These are phyloP conservation scores for Apophysomyces ossiformis DNA, from an alignment of 371 early-diverging fungal genomes.

Conservation along the genomic window DNA sequence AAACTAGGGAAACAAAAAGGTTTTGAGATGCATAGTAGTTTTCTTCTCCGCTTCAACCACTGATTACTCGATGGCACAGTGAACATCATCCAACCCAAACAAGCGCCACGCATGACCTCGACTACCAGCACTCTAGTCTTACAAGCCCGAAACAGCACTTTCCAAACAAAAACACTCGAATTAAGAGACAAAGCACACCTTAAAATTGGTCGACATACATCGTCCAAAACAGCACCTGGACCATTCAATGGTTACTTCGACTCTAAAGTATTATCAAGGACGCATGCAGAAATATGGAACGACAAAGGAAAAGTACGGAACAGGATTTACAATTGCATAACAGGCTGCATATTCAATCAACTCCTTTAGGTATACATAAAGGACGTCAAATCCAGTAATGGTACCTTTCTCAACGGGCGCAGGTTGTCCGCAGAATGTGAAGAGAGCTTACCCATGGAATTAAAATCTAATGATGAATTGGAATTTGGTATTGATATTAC, in stretches of 20 bases:
- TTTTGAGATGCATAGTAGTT: conserved; percentile 9
- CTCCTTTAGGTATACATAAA: conserved; percentile 65
- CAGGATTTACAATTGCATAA: not conserved
- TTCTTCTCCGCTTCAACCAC: conserved; percentile 14
- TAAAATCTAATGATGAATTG: conserved; percentile 69
- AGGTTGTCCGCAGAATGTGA: conserved; percentile 74
- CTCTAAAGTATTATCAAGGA: conserved; percentile 82
- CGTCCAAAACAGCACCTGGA: conserved; percentile 66
- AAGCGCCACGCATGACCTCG: conserved; percentile 2
- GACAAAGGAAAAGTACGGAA: conserved; percentile 67
- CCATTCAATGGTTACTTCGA: conserved; percentile 84
- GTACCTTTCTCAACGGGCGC: conserved; percentile 84
- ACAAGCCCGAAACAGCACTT: conserved; percentile 63
- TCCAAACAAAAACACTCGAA: conserved; percentile 69
- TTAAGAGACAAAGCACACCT: conserved; percentile 56
- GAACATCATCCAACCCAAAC: conserved; percentile 10
- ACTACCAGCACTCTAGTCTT: conserved; percentile 52
- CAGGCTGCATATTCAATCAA: not conserved
- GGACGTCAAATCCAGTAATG: conserved; percentile 85
- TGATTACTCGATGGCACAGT: conserved; percentile 7
- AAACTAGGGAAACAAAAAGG: conserved; percentile 16
- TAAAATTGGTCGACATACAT: conserved; percentile 80
- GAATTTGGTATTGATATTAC: conserved; percentile 90
- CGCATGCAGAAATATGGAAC: conserved; percentile 85
- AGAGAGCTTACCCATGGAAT: conserved; percentile 64